phyloP scores from a whole-genome alignment of 2,329 filamentous ascomycete genomes.

The Penicillium brasilianum region DNA sequence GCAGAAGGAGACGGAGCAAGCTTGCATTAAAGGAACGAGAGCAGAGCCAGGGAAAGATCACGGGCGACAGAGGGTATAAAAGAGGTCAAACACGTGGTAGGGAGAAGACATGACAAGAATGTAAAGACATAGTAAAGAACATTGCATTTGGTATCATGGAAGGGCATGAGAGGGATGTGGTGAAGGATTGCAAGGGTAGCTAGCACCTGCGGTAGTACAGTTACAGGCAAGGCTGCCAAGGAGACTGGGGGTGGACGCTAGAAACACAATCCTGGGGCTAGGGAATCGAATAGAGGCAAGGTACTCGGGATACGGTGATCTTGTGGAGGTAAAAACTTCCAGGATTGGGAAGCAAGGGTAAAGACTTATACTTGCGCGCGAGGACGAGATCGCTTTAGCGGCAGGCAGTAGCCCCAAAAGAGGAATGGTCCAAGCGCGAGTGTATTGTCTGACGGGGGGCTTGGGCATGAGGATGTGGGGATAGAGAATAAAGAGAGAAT shows the following conservation, averaged over 20 bases:
- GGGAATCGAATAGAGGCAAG: neutral
- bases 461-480: neutral
- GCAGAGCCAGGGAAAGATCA: slow-evolving; percentile 10
- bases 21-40: slow-evolving; percentile 1
- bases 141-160: slow-evolving; percentile 22
- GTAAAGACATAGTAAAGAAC: slow-evolving; percentile 14
- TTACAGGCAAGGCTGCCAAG: neutral
- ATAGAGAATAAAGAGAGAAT: neutral
- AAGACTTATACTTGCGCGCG: slow-evolving; percentile 10
- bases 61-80: slow-evolving; percentile 27
- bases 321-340: neutral
- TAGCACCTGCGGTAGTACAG: neutral
- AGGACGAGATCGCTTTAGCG: neutral
- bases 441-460: slow-evolving; percentile 9
- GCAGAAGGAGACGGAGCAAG: neutral
- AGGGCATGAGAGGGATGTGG: slow-evolving; percentile 18
- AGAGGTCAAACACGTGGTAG: slow-evolving; percentile 12
- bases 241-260: neutral
- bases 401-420: neutral
- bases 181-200: neutral
- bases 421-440: slow-evolving; percentile 2
- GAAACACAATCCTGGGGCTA: neutral
- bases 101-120: slow-evolving; percentile 5
- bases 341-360: neutral
- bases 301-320: neutral